These are phyloP conservation scores for Paracorniculantispora psalliotae DNA, from an alignment of 2,329 filamentous ascomycete species.

Conservation along the genomic window DNA sequence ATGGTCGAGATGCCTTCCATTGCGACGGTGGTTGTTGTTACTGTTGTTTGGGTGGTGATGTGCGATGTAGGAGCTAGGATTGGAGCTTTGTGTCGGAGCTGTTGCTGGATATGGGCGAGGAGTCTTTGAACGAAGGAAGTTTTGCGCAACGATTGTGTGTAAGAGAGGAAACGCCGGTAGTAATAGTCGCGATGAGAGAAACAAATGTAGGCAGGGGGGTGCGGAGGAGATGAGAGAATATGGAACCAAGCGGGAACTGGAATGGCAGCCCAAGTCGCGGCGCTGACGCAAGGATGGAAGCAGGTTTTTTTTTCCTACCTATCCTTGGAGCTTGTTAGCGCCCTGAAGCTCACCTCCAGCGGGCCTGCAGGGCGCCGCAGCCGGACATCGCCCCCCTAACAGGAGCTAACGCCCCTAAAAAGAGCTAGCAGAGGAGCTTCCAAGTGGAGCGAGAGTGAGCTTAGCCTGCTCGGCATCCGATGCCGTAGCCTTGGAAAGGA, in stretches of 20 bases:
- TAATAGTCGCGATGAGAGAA: no score
- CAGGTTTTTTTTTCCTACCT: neutral
- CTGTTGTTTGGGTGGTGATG: no score
- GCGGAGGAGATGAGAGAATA: neutral
- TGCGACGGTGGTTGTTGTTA: conserved; percentile 18
- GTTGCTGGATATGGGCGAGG: no score
- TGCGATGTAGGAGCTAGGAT: no score
- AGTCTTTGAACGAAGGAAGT: no score
- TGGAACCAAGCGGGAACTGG: neutral
- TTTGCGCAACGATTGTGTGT: no score
- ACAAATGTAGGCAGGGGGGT: neutral
- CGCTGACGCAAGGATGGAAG: conserved; percentile 13
- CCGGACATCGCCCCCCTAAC: neutral
- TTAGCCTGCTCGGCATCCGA: no score
- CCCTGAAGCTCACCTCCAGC: neutral
- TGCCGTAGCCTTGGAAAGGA: no score
- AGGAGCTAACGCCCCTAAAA: neutral
- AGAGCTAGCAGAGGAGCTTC: neutral
- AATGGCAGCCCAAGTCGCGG: neutral
- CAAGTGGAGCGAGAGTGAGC: conserved; percentile 3
- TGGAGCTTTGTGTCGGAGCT: conserved; percentile 1
- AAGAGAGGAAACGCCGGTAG: no score
- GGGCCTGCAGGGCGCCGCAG: neutral
- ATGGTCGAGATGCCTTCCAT: conserved; percentile 56
- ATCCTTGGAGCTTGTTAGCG: neutral